A percentile compares a stretch with the other conserved stretches of the same genome.
Evolutionary conservation across 495 filamentous ascomycete species (phyloP).

Genomic region (Glonium stellatum): DNA sequence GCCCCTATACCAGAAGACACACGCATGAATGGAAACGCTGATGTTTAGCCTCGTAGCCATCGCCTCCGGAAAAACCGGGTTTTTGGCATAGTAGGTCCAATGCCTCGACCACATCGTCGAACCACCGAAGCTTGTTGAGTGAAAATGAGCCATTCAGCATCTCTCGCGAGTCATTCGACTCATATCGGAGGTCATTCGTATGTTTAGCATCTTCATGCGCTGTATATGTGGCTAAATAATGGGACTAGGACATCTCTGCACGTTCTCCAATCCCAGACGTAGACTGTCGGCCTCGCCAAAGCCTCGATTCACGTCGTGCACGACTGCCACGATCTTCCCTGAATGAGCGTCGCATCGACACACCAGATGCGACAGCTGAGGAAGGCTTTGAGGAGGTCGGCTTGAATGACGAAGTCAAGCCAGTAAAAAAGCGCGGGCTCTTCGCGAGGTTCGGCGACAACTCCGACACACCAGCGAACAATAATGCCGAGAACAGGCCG

Average conservation of each 20-base stretch:
- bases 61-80: slow-evolving; percentile 70
- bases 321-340: slow-evolving; percentile 41
- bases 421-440: slow-evolving; percentile 67
- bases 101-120: slow-evolving; percentile 59
- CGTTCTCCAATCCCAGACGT: slow-evolving; percentile 64
- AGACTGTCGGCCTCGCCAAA: slow-evolving; percentile 53
- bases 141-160: slow-evolving; percentile 94
- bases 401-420: slow-evolving; percentile 63
- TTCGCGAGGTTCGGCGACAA: slow-evolving; percentile 78
- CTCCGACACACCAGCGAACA: slow-evolving; percentile 44
- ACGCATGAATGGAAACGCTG: not conserved
- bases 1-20: not conserved
- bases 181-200: slow-evolving; percentile 94
- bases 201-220: slow-evolving; percentile 31
- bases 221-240: slow-evolving; percentile 17
- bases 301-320: slow-evolving; percentile 64
- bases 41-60: slow-evolving; percentile 55
- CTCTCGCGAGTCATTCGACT: slow-evolving; percentile 96
- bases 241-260: slow-evolving; percentile 77
- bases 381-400: slow-evolving; percentile 88
- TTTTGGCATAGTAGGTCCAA: slow-evolving; percentile 71
- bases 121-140: slow-evolving; percentile 52
- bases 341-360: slow-evolving; percentile 40
- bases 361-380: slow-evolving; percentile 44
- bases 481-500: slow-evolving; percentile 32